Evolutionary conservation across 306 rosid species (phyloP).

Genomic region (Citrullus mucosospermus): DNA sequence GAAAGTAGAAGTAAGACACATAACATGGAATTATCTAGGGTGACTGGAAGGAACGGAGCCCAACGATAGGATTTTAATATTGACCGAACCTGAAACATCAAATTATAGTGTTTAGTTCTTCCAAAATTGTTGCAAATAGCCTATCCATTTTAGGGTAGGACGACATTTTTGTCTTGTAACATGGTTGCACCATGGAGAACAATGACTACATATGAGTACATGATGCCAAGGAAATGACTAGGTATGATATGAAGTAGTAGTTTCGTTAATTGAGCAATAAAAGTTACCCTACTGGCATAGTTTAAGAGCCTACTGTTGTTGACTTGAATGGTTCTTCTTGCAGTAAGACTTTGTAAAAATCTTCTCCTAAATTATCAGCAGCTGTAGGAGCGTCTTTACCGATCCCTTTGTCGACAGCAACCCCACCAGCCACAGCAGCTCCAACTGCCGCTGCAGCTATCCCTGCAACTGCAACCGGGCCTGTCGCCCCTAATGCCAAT

Average conservation of each 20-base stretch:
- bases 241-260: not conserved
- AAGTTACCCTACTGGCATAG: not conserved
- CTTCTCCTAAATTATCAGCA: constrained; percentile 60
- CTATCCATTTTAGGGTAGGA: not conserved
- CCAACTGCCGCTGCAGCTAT: constrained; percentile 89
- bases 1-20: constrained; percentile 76
- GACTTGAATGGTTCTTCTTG: constrained; percentile 94
- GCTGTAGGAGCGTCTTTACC: constrained; percentile 66
- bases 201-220: not conserved
- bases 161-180: not conserved
- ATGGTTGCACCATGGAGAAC: not conserved
- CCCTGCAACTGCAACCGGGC: constrained; percentile 79
- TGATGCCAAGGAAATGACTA: not conserved
- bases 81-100: constrained; percentile 52
- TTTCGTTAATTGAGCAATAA: not conserved
- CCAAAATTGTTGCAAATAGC: not conserved
- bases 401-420: constrained; percentile 41
- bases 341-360: constrained; percentile 70
- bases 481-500: constrained; percentile 60
- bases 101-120: not conserved
- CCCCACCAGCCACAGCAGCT: constrained; percentile 75
- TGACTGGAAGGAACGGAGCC: constrained; percentile 78
- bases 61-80: constrained; percentile 57
- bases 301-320: constrained; percentile 50
- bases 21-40: constrained; percentile 57